These are phyloP conservation scores for Pulveroboletus sp. DNA, from an alignment of 768 basidiomycete species.

Conservation along the genomic window DNA sequence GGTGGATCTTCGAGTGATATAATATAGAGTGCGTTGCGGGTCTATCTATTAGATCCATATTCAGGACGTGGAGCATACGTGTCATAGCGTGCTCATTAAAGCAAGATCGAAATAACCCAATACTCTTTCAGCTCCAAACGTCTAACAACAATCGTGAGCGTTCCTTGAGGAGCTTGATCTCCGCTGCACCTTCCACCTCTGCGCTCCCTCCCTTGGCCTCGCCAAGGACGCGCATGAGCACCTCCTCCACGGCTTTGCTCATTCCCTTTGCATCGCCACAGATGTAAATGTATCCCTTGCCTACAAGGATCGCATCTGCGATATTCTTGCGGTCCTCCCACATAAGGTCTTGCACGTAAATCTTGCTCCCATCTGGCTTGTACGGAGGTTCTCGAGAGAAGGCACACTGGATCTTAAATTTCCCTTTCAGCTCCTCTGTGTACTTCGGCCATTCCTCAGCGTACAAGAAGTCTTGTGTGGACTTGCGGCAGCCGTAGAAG, in stretches of 20 bases:
- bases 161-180: constrained; percentile 94
- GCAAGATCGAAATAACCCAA: not conserved
- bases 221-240: constrained; percentile 76
- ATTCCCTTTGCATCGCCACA: constrained; percentile 97
- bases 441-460: constrained; percentile 94
- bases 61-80: constrained; percentile 8
- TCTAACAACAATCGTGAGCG: constrained; percentile 82
- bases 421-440: constrained; percentile 79
- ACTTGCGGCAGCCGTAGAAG: constrained; percentile 94
- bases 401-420: constrained; percentile 83
- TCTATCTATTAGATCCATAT: constrained; percentile 21
- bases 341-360: constrained; percentile 97
- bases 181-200: constrained; percentile 84
- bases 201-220: constrained; percentile 90
- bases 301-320: constrained; percentile 84
- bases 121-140: constrained; percentile 80
- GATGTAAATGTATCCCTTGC: constrained; percentile 96
- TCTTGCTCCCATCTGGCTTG: constrained; percentile 89
- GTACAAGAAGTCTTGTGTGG: constrained; percentile 89
- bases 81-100: constrained; percentile 1
- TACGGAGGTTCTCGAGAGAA: constrained; percentile 87
- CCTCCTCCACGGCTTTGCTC: constrained; percentile 93
- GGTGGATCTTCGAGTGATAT: constrained; percentile 2
- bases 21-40: constrained; percentile 6
- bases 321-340: constrained; percentile 84